These are phyloP conservation scores for Cladosporium colombiae DNA, from an alignment of 2,329 filamentous ascomycete genomes.

Conservation along the genomic window DNA sequence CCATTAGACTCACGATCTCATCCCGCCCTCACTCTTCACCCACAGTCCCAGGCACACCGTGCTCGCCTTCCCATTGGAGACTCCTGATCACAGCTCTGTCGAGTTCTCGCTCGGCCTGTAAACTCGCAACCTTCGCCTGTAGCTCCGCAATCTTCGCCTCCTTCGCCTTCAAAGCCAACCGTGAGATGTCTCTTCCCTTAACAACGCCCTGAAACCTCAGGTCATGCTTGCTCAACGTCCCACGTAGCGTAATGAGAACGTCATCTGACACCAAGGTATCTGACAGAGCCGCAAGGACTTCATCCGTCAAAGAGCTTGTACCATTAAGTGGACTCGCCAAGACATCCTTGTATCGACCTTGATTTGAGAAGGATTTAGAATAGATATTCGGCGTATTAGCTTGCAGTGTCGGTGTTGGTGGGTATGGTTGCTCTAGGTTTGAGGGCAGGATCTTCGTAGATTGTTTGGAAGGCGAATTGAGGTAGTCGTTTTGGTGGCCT, in stretches of 20 bases:
- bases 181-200: slow-evolving; percentile 65
- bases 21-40: not conserved
- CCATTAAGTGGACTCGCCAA: slow-evolving; percentile 30
- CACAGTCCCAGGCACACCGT: not conserved
- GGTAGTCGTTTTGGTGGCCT: slow-evolving; percentile 23
- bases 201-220: slow-evolving; percentile 62
- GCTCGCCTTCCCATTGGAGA: slow-evolving; percentile 37
- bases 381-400: not conserved
- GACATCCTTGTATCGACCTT: slow-evolving; percentile 30
- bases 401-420: slow-evolving; percentile 10
- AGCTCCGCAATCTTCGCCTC: slow-evolving; percentile 67
- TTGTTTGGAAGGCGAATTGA: slow-evolving; percentile 31
- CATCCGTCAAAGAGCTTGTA: slow-evolving; percentile 28
- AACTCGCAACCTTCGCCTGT: slow-evolving; percentile 61
- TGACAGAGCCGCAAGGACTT: slow-evolving; percentile 29
- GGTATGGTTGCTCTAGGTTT: slow-evolving; percentile 1
- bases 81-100: slow-evolving; percentile 53
- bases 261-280: slow-evolving; percentile 26
- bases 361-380: slow-evolving; percentile 27
- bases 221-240: slow-evolving; percentile 57
- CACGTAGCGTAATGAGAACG: slow-evolving; percentile 41
- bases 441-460: not conserved
- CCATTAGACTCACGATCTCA: not conserved
- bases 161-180: slow-evolving; percentile 63
- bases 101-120: slow-evolving; percentile 59